Percentiles rank a stretch among this genome's conserved stretches.
These are phyloP conservation scores for Corymbia calophylla DNA, from an alignment of 441 rosid species.

Conservation along the genomic window DNA sequence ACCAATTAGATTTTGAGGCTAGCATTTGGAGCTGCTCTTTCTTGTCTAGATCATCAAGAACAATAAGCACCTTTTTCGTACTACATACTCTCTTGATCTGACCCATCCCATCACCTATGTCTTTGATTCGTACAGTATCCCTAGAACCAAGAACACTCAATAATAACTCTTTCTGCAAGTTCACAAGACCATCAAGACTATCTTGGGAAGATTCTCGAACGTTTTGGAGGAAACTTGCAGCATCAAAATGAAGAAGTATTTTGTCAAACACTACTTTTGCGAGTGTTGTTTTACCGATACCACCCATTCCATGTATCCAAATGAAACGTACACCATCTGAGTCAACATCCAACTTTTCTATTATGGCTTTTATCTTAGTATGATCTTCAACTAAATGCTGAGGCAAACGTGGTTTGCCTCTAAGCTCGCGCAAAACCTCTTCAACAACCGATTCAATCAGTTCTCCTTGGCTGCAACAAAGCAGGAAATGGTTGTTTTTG, in stretches of 20 bases:
- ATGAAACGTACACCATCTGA: not conserved
- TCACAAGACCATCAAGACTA: not conserved
- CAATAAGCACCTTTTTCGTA: not conserved
- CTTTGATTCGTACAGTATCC: no score
- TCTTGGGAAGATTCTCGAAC: not conserved
- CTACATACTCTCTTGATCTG: not conserved
- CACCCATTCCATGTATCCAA: not conserved
- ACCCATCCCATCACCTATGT: not conserved
- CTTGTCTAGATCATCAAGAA: not conserved
- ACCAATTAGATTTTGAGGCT: not conserved
- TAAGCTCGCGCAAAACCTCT: not conserved
- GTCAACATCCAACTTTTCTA: not conserved
- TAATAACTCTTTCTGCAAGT: not conserved
- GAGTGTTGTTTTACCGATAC: not conserved
- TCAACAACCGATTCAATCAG: not conserved
- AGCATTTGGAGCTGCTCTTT: not conserved
- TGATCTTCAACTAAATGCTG: not conserved
- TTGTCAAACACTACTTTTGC: not conserved
- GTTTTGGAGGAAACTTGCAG: not conserved
- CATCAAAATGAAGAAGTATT: fast-evolving
- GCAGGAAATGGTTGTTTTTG: not conserved
- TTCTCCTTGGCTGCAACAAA: not conserved
- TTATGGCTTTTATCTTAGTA: not conserved
- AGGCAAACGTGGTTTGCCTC: no score
- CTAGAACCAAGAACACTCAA: not conserved